A percentile compares a stretch with the other conserved stretches of the same genome.
phyloP scores from a whole-genome alignment of 176 grass and related monocot species.

The Secale cereale region DNA sequence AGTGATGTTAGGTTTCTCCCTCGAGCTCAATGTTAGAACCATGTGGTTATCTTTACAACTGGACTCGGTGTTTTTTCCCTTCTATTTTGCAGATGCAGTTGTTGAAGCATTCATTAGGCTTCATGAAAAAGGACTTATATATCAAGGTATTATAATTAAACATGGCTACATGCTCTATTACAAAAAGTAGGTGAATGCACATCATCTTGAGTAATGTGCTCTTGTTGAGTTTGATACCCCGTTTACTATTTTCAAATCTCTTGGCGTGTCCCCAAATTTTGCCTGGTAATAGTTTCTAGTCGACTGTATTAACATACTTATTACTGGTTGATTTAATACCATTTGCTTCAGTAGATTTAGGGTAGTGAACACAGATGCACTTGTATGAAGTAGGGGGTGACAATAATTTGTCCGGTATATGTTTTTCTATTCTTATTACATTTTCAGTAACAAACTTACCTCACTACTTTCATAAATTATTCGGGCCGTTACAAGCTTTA shows the following conservation, averaged over 20 bases:
- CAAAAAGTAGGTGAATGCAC: background rate
- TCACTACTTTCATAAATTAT: background rate
- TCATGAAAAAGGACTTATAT: slow-evolving; percentile 95
- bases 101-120: slow-evolving; percentile 91
- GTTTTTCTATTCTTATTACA: background rate
- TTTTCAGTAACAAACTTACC: background rate
- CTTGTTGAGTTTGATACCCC: background rate
- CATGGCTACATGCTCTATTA: slow-evolving; percentile 12
- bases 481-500: background rate
- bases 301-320: slow-evolving; percentile 19
- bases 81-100: slow-evolving; percentile 76
- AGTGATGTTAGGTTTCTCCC: background rate
- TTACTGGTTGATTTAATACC: slow-evolving; percentile 6
- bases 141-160: slow-evolving; percentile 67
- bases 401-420: background rate
- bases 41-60: slow-evolving; percentile 7
- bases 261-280: slow-evolving; percentile 4
- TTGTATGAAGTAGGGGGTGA: background rate
- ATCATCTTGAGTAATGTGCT: background rate
- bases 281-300: background rate
- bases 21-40: background rate
- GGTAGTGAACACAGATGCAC: background rate
- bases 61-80: slow-evolving; percentile 25
- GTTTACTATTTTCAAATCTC: background rate
- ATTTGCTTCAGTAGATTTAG: slow-evolving; percentile 1